These are phyloP conservation scores for Sporothrix schenckii DNA, from an alignment of 2,329 filamentous ascomycete species.

Conservation along the genomic window DNA sequence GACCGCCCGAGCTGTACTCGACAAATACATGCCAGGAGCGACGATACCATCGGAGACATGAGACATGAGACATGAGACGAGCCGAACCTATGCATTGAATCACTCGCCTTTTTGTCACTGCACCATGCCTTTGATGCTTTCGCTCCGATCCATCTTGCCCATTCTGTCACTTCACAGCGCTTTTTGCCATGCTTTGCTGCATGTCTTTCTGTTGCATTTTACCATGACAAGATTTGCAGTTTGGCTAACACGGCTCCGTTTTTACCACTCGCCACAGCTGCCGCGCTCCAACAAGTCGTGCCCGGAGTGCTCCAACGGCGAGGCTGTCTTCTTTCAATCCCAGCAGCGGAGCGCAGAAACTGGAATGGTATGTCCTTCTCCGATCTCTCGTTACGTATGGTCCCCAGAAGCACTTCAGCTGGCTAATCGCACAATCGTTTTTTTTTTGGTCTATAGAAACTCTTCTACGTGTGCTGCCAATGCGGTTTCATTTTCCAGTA, in stretches of 20 bases:
- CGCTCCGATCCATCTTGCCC: too few species aligned
- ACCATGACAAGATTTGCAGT: conserved; percentile 1
- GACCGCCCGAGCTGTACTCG: too few species aligned
- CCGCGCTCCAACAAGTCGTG: conserved; percentile 86
- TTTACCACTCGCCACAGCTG: conserved; percentile 62
- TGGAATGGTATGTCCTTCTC: conserved; percentile 78
- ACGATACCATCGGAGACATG: background rate
- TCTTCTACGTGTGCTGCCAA: conserved; percentile 90
- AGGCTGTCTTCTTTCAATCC: conserved; percentile 98
- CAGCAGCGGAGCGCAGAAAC: conserved; percentile 96
- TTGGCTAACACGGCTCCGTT: conserved; percentile 38
- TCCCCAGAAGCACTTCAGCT: background rate
- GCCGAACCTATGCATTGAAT: background rate
- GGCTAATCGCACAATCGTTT: conserved; percentile 28
- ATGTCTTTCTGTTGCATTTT: conserved; percentile 36
- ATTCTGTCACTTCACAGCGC: background rate
- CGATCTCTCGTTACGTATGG: background rate
- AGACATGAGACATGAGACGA: background rate
- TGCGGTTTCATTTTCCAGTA: conserved; percentile 85
- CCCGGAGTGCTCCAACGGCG: conserved; percentile 79
- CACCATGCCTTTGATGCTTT: background rate
- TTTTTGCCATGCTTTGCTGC: background rate
- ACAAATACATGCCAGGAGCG: background rate
- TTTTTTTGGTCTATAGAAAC: conserved; percentile 62
- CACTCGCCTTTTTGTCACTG: background rate